phyloP scores from a whole-genome alignment of 176 grass and related monocot species.

The Echinochloa phyllopogon region DNA sequence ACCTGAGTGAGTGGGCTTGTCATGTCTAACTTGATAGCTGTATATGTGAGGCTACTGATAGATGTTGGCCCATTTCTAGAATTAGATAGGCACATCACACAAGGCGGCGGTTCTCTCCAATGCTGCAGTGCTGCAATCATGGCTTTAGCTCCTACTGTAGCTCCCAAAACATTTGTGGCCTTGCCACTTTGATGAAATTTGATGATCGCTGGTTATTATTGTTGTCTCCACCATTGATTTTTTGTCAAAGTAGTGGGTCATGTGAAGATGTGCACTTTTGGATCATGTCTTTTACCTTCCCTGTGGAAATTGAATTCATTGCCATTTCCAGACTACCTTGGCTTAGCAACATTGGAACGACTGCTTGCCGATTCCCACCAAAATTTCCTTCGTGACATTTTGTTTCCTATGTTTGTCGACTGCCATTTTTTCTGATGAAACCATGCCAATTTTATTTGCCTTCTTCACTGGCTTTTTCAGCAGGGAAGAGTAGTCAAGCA shows the following conservation, averaged over 20 bases:
- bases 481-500: conserved; percentile 53
- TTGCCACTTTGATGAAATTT: not conserved
- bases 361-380: not conserved
- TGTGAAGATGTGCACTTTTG: conserved; percentile 8
- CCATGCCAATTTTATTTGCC: conserved; percentile 26
- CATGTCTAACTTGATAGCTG: not conserved
- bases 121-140: not conserved
- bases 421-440: conserved; percentile 10
- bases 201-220: not conserved
- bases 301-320: conserved; percentile 24
- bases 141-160: not conserved
- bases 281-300: not conserved
- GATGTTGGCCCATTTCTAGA: not conserved
- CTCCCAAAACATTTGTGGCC: conserved; percentile 4
- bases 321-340: not conserved
- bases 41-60: not conserved
- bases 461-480: conserved; percentile 42
- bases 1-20: conserved; percentile 17
- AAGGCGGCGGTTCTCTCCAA: not conserved
- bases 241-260: conserved; percentile 3
- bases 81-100: not conserved
- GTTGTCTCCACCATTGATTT: not conserved
- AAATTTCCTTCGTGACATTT: not conserved
- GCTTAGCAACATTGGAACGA: not conserved
- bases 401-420: not conserved